A percentile compares a stretch with the other conserved stretches of the same genome.
These are phyloP conservation scores for Anisogramma anomala DNA, from an alignment of 2,329 filamentous ascomycete genomes.

Conservation along the genomic window DNA sequence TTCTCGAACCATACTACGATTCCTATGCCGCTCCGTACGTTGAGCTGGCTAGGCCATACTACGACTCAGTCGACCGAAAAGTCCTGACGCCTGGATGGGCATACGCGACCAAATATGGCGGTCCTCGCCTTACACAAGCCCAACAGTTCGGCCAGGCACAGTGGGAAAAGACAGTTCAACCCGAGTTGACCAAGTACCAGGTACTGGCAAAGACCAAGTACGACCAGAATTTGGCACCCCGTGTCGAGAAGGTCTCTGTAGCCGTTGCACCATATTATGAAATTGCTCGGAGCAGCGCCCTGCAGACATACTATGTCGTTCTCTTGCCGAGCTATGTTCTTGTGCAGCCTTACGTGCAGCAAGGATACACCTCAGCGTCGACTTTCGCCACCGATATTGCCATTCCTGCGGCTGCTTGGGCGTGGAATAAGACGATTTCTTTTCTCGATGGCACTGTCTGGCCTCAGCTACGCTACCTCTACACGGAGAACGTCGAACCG, in stretches of 20 bases:
- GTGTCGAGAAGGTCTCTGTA: constrained; percentile 52
- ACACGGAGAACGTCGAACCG: constrained; percentile 87
- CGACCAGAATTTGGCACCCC: constrained; percentile 57
- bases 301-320: constrained; percentile 59
- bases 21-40: constrained; percentile 76
- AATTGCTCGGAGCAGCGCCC: constrained; percentile 47
- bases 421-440: constrained; percentile 54
- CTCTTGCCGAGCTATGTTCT: constrained; percentile 64
- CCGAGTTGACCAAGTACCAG: constrained; percentile 58
- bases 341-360: constrained; percentile 61
- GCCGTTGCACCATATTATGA: constrained; percentile 61
- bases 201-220: constrained; percentile 54
- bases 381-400: constrained; percentile 57
- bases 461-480: constrained; percentile 70
- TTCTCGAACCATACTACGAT: constrained; percentile 76
- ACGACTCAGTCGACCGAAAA: constrained; percentile 45
- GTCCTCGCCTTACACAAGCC: constrained; percentile 58
- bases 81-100: constrained; percentile 58
- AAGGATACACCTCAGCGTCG: constrained; percentile 55
- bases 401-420: constrained; percentile 60
- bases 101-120: constrained; percentile 61
- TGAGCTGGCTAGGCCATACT: constrained; percentile 65
- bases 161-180: constrained; percentile 70
- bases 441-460: constrained; percentile 70
- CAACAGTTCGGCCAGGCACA: constrained; percentile 55